Base-by-base conservation (phyloP, 75 land plant species). In the Selaginella moellendorffii region DNA sequence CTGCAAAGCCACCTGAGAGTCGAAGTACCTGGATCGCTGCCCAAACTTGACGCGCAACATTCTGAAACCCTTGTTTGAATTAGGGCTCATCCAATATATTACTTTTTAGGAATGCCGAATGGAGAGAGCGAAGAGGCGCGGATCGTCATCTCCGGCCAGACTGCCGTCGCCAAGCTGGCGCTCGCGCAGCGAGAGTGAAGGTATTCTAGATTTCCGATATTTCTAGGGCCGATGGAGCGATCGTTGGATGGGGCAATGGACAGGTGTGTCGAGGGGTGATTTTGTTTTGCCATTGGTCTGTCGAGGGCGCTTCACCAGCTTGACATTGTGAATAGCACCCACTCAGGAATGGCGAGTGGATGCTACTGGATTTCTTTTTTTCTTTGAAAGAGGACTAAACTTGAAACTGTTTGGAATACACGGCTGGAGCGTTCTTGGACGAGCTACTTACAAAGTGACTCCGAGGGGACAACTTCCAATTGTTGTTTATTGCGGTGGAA, bases 181-280 rank as follows among this genome's bases (percentile, higher is more conserved):
- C n/a, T n/a, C n/a, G n/a, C n/a, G n/a, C n/a, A n/a, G n/a, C n/a
- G n/a, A n/a, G n/a, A n/a, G n/a, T n/a, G n/a, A n/a, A n/a, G n/a
- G n/a, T n/a, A n/a, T n/a, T n/a, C n/a, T n/a, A n/a, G n/a, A n/a
- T n/a, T n/a, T n/a, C n/a, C n/a, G n/a, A n/a, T n/a, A n/a, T n/a
- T n/a, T n/a, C n/a, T 62, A 26, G 24, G 0, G 12, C 2, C 28
- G 54, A 26, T 52, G 12, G 19, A 10, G 64, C 36, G 26, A 12
- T 1, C 5, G 9, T 56, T 22, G 19, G 8, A 5, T 20, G 17
- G 19, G 17, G 2, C n/a, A 24, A 24, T 36, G 2, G 18, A 42
- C 76, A 87, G 91, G 97, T 91, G 0, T 91, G 85, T 65, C 63
- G 76, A 31, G 97, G 89, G 24, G 82, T 91, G 56, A 82, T 88